These are phyloP conservation scores for Xylaria sp. DNA, from an alignment of 2,329 filamentous ascomycete species.

Conservation along the genomic window DNA sequence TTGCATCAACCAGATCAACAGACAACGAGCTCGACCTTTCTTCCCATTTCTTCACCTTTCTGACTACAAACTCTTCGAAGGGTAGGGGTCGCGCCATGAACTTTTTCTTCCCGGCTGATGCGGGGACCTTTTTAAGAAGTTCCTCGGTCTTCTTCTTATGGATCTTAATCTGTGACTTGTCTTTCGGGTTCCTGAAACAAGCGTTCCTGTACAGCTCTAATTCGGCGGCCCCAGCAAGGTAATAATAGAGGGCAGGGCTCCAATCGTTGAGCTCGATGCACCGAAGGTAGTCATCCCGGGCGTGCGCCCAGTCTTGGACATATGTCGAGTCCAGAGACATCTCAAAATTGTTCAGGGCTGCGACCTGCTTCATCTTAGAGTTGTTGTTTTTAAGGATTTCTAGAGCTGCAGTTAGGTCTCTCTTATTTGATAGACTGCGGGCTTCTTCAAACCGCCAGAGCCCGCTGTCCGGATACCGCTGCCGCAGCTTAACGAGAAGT, in stretches of 20 bases:
- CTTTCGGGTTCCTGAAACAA: slow-evolving; percentile 52
- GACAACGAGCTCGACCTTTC: slow-evolving; percentile 74
- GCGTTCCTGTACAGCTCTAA: slow-evolving; percentile 81
- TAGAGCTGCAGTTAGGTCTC: slow-evolving; percentile 74
- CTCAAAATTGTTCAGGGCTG: slow-evolving; percentile 87
- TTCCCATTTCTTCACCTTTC: slow-evolving; percentile 91
- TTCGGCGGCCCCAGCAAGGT: slow-evolving; percentile 81
- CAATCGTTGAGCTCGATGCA: slow-evolving; percentile 88
- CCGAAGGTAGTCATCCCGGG: slow-evolving; percentile 77
- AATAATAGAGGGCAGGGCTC: slow-evolving; percentile 91
- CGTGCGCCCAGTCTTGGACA: slow-evolving; percentile 78
- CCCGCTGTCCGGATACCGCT: slow-evolving; percentile 80
- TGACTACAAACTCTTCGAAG: slow-evolving; percentile 84
- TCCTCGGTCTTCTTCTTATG: slow-evolving; percentile 74
- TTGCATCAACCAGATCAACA: slow-evolving; percentile 78
- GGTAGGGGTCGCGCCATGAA: slow-evolving; percentile 92
- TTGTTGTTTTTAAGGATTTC: slow-evolving; percentile 68
- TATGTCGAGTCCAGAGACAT: slow-evolving; percentile 82
- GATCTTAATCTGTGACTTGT: slow-evolving; percentile 59
- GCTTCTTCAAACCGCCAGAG: slow-evolving; percentile 93
- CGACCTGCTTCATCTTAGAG: slow-evolving; percentile 86
- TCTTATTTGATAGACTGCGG: slow-evolving; percentile 74
- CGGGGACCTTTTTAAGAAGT: slow-evolving; percentile 76
- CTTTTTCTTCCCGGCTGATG: slow-evolving; percentile 82
- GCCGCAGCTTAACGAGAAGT: slow-evolving; percentile 78